Evolutionary conservation across 495 filamentous ascomycete genomes (phyloP).

Genomic region (Letharia lupina): DNA sequence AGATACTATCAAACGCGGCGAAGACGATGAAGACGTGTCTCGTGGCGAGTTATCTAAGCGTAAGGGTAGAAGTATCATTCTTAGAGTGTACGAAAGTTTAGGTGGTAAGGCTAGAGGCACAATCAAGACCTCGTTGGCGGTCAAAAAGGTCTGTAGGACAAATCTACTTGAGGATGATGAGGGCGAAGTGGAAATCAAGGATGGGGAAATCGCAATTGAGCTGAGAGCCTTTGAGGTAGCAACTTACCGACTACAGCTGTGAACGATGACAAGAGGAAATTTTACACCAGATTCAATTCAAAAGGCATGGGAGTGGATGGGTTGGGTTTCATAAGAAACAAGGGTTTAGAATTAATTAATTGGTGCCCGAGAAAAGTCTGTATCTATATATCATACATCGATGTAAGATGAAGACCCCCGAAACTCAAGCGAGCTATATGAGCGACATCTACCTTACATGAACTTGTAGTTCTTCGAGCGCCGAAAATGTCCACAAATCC

Average conservation of each 20-base stretch:
- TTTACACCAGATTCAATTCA: neutral
- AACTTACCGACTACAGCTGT: slow-evolving; percentile 71
- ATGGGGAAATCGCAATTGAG: slow-evolving; percentile 45
- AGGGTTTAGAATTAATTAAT: neutral
- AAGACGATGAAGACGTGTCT: slow-evolving; percentile 88
- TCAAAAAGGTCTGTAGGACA: slow-evolving; percentile 69
- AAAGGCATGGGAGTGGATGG: neutral
- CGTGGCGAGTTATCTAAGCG: slow-evolving; percentile 58
- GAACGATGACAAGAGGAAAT: neutral
- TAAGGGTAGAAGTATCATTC: slow-evolving; percentile 66
- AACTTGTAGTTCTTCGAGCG: neutral
- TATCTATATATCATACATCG: neutral
- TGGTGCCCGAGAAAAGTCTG: neutral
- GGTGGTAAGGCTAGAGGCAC: slow-evolving; percentile 66
- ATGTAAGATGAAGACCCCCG: neutral
- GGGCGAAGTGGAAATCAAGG: slow-evolving; percentile 39
- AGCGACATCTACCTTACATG: neutral
- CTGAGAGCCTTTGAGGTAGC: slow-evolving; percentile 85
- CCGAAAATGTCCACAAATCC: neutral
- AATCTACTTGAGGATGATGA: slow-evolving; percentile 62
- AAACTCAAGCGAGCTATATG: neutral
- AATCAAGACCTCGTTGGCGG: slow-evolving; percentile 55
- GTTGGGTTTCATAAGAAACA: neutral
- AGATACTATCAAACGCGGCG: slow-evolving; percentile 83
- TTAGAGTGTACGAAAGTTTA: slow-evolving; percentile 85